Conservation (phyloP, 257 asterid genomes). For the Plantago elongata region DNA sequence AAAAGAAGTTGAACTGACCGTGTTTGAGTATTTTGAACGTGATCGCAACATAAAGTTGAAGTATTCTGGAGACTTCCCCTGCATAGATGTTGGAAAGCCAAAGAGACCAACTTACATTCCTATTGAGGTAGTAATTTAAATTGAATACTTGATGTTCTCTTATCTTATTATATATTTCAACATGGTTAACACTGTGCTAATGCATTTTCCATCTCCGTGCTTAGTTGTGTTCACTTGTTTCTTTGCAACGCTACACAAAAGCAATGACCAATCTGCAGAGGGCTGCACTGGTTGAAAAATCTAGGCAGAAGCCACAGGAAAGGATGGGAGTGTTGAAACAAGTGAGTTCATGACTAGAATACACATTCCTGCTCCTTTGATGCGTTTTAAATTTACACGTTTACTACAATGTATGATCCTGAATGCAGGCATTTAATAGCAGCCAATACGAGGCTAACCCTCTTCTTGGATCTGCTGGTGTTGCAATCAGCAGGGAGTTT, state of each 20-base stretch:
- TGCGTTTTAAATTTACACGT: slow-evolving; percentile 2
- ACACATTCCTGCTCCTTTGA: not conserved
- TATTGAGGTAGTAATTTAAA: slow-evolving; percentile 40
- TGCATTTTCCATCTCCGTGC: slow-evolving; percentile 6
- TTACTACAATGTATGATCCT: not conserved
- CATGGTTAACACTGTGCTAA: not conserved
- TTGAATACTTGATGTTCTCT: not conserved
- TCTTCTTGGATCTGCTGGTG: slow-evolving; percentile 44
- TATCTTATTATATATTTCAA: not conserved
- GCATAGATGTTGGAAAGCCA: slow-evolving; percentile 62
- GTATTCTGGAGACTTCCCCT: slow-evolving; percentile 47
- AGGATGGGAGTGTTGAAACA: slow-evolving; percentile 47
- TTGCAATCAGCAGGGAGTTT: slow-evolving; percentile 44
- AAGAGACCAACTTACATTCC: slow-evolving; percentile 63
- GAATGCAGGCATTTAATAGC: slow-evolving; percentile 42
- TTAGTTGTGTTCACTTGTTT: slow-evolving; percentile 56
- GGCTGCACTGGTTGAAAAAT: slow-evolving; percentile 68
- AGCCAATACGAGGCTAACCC: slow-evolving; percentile 51
- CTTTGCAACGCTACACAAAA: slow-evolving; percentile 70
- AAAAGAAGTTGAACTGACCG: slow-evolving; percentile 36
- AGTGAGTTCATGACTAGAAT: slow-evolving; percentile 23
- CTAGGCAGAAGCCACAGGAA: slow-evolving; percentile 67
- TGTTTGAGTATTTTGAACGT: slow-evolving; percentile 45
- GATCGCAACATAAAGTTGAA: slow-evolving; percentile 30
- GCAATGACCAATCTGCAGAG: slow-evolving; percentile 51